These are phyloP conservation scores for Neonectria faginata DNA, from an alignment of 2,329 filamentous ascomycete genomes.

Conservation along the genomic window DNA sequence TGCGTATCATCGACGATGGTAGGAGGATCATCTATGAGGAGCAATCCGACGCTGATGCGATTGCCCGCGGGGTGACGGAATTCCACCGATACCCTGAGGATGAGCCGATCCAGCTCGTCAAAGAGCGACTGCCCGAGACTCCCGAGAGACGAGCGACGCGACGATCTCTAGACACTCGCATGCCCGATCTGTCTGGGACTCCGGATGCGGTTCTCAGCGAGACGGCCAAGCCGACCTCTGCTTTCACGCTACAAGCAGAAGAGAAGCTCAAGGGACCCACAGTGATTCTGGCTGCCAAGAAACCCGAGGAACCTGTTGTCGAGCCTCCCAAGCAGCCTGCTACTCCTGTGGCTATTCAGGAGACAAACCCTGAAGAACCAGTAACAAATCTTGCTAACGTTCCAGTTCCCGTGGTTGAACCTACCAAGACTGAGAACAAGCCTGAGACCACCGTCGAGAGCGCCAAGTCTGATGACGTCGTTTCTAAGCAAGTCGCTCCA, in stretches of 20 bases:
- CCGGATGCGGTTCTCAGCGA: conserved; percentile 5
- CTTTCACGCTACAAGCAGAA: conserved; percentile 4
- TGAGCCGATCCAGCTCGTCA: conserved; percentile 40
- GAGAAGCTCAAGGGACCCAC: conserved; percentile 12
- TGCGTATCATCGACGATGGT: conserved; percentile 45
- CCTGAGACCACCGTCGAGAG: not conserved
- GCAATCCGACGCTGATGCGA: conserved; percentile 42
- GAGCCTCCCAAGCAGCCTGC: conserved; percentile 6
- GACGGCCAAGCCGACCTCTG: conserved; percentile 2
- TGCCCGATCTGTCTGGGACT: conserved; percentile 37
- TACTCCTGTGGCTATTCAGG: not conserved
- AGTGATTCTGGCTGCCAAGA: conserved; percentile 18
- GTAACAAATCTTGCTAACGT: not conserved
- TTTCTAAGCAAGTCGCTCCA: conserved; percentile 4
- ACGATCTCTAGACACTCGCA: conserved; percentile 37
- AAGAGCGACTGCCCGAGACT: conserved; percentile 29
- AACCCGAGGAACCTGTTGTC: not conserved
- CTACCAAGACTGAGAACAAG: not conserved
- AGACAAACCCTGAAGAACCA: conserved; percentile 9
- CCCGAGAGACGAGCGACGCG: conserved; percentile 23
- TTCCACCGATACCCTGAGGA: conserved; percentile 43
- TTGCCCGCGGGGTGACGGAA: conserved; percentile 38
- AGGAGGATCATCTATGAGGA: conserved; percentile 45
- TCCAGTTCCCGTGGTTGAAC: not conserved
- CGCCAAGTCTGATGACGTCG: conserved; percentile 1